phyloP scores from a whole-genome alignment of 768 basidiomycete species.

The Leccinum sublutescens region DNA sequence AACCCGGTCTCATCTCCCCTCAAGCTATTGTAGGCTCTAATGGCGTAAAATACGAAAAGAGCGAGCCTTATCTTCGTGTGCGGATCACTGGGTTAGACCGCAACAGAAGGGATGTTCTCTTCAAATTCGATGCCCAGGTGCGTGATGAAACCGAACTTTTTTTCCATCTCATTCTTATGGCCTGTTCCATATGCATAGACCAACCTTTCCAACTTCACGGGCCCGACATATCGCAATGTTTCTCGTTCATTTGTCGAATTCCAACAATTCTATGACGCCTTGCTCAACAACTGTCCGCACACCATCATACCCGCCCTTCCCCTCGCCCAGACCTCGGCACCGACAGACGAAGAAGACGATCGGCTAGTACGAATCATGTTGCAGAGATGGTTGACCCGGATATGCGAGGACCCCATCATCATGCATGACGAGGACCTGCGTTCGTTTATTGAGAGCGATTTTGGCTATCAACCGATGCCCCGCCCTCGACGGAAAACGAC shows the following conservation, averaged over 20 bases:
- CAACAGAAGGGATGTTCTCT: conserved; percentile 90
- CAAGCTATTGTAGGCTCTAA: conserved; percentile 61
- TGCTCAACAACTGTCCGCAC: conserved; percentile 89
- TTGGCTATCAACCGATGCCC: conserved; percentile 89
- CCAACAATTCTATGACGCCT: conserved; percentile 88
- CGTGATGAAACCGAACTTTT: conserved; percentile 4
- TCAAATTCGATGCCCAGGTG: conserved; percentile 95
- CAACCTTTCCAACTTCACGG: conserved; percentile 89
- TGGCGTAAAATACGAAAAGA: conserved; percentile 70
- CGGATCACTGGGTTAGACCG: conserved; percentile 90
- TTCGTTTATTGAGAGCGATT: conserved; percentile 95
- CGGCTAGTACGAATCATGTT: conserved; percentile 92
- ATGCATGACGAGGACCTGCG: conserved; percentile 90
- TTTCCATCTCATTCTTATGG: conserved; percentile 1
- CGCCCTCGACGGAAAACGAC: conserved; percentile 68
- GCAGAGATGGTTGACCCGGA: conserved; percentile 90
- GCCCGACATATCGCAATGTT: conserved; percentile 87
- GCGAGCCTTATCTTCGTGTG: conserved; percentile 83
- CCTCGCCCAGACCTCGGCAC: conserved; percentile 93
- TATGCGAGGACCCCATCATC: conserved; percentile 90
- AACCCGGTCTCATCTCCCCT: conserved; percentile 80
- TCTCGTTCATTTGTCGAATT: conserved; percentile 95
- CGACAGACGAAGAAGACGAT: conserved; percentile 98
- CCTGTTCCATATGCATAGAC: conserved; percentile 51
- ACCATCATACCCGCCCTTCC: conserved; percentile 96